Evolutionary conservation across 176 grass and related monocot genomes (phyloP).

Genomic region (barley (Hordeum vulgare)): MorexV3_pseudomolecules_assembly NC_058519.1:790905-791404

Average conservation of each 20-base stretch:
- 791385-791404: too few species aligned
- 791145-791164: neutral
- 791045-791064: neutral
- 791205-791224: neutral
- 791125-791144: neutral
- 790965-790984: slow-evolving; percentile 4
- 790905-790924: slow-evolving; percentile 66
- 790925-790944: slow-evolving; percentile 85
- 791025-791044: slow-evolving; percentile 2
- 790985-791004: neutral
- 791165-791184: neutral
- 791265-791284: neutral
- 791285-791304: neutral
- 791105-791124: neutral
- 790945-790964: slow-evolving; percentile 28
- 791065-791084: neutral
- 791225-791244: neutral
- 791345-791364: slow-evolving; percentile 6
- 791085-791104: neutral
- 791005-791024: neutral
- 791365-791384: neutral
- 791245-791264: too few species aligned
- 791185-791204: neutral
- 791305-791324: neutral
- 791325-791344: neutral